phyloP scores from a whole-genome alignment of 2,329 filamentous ascomycete genomes.

The Massarina eburnea region DNA sequence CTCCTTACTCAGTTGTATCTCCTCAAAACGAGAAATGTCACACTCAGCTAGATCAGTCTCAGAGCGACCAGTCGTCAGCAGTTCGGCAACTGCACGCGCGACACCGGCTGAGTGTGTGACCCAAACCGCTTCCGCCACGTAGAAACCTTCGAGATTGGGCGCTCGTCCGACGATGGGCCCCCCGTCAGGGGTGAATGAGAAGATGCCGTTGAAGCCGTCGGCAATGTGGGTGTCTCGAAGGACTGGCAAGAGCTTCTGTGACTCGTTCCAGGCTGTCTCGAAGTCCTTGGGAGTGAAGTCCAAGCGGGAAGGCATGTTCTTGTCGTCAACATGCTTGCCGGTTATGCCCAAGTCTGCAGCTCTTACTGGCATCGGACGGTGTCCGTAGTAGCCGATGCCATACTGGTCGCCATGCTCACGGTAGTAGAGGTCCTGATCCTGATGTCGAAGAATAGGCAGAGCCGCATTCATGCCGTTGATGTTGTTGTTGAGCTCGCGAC shows the following conservation, averaged over 20 bases:
- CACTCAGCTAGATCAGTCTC: conserved; percentile 61
- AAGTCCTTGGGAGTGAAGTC: conserved; percentile 64
- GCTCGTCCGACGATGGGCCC: conserved; percentile 61
- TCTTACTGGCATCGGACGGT: conserved; percentile 62
- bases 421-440: conserved; percentile 66
- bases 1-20: conserved; percentile 57
- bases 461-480: conserved; percentile 53
- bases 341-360: conserved; percentile 59
- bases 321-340: conserved; percentile 56
- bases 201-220: conserved; percentile 66
- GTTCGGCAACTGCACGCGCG: conserved; percentile 61
- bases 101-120: conserved; percentile 67
- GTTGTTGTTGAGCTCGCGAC: conserved; percentile 42
- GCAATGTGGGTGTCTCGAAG: conserved; percentile 55
- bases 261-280: conserved; percentile 60
- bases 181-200: conserved; percentile 67
- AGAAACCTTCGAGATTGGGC: conserved; percentile 62
- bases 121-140: conserved; percentile 67
- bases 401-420: conserved; percentile 64
- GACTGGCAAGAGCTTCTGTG: conserved; percentile 56
- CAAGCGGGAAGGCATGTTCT: conserved; percentile 65
- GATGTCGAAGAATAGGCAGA: conserved; percentile 63
- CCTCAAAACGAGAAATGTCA: conserved; percentile 62
- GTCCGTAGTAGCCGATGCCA: conserved; percentile 66
- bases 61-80: conserved; percentile 59